Conservation (phyloP, 192 early-diverging fungal genomes). For the Cladochytrium replicatum region DNA sequence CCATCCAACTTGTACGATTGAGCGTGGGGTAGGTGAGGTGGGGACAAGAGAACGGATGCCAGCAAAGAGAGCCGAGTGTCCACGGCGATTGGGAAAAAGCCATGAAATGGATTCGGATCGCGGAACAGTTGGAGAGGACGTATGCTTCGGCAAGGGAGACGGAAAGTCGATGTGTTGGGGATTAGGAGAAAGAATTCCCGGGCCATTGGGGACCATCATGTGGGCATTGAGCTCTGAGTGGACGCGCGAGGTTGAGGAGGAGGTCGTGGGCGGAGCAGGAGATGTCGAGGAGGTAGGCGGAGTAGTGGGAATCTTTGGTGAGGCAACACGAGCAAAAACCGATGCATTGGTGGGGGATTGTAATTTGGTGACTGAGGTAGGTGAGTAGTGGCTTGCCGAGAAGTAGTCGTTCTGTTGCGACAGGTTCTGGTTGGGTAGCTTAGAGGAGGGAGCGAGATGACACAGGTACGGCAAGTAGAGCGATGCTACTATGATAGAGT, state of each 20-base stretch:
- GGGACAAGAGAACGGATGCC: constrained; percentile 62
- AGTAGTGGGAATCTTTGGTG: background rate
- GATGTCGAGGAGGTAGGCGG: background rate
- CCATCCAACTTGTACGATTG: constrained; percentile 68
- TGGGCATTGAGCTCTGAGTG: background rate
- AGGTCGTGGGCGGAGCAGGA: background rate
- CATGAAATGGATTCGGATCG: constrained; percentile 22
- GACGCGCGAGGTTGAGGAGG: background rate
- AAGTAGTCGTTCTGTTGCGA: too few species aligned
- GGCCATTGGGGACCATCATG: background rate
- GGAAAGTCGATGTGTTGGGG: background rate
- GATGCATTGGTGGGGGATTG: too few species aligned
- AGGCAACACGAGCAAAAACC: background rate
- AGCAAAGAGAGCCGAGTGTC: constrained; percentile 84
- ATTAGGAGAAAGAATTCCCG: background rate
- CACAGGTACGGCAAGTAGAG: too few species aligned
- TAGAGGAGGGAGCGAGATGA: too few species aligned
- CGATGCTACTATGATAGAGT: too few species aligned
- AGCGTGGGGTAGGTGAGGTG: too few species aligned
- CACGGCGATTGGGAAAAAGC: constrained; percentile 47
- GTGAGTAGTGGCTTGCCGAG: too few species aligned
- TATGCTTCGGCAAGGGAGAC: background rate
- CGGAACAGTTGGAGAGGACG: background rate
- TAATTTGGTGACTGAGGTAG: too few species aligned
- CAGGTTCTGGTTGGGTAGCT: too few species aligned